Conservation (phyloP, 1,284 basidiomycete species). For the Salmacisia buchloeana region DNA sequence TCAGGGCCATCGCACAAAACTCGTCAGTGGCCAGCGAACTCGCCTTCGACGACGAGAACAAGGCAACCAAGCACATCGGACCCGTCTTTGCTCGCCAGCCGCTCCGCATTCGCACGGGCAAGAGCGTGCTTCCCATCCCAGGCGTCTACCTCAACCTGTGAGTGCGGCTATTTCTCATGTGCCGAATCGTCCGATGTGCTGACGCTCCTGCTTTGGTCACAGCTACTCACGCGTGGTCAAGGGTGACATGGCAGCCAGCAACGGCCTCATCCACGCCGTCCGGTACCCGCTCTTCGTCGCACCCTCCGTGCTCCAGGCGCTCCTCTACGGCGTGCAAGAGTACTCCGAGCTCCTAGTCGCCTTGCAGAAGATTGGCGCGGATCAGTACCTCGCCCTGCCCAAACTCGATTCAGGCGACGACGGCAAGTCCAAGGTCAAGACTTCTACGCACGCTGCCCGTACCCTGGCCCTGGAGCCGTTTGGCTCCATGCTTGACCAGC, state of each 20-base stretch:
- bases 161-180: too few relatives aligned
- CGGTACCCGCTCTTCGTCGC: constrained; percentile 63
- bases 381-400: constrained; percentile 18
- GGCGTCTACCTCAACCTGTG: too few relatives aligned
- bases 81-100: too few relatives aligned
- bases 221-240: constrained; percentile 57
- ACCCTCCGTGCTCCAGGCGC: constrained; percentile 60
- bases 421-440: too few relatives aligned
- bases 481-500: background rate
- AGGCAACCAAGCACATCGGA: constrained; percentile 46
- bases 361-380: constrained; percentile 18
- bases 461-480: constrained; percentile 5
- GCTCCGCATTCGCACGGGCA: too few relatives aligned
- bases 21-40: constrained; percentile 62
- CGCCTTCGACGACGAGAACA: constrained; percentile 25
- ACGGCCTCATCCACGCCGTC: constrained; percentile 64
- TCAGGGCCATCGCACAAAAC: constrained; percentile 58
- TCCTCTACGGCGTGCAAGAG: constrained; percentile 58
- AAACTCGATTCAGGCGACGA: background rate
- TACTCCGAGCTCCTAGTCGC: constrained; percentile 57
- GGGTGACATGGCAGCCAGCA: constrained; percentile 54
- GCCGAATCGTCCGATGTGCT: too few relatives aligned
- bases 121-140: too few relatives aligned
- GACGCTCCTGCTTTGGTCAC: too few relatives aligned
- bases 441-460: too few relatives aligned